phyloP scores from a whole-genome alignment of 768 basidiomycete species.

The Pulveroboletus sp. region DNA sequence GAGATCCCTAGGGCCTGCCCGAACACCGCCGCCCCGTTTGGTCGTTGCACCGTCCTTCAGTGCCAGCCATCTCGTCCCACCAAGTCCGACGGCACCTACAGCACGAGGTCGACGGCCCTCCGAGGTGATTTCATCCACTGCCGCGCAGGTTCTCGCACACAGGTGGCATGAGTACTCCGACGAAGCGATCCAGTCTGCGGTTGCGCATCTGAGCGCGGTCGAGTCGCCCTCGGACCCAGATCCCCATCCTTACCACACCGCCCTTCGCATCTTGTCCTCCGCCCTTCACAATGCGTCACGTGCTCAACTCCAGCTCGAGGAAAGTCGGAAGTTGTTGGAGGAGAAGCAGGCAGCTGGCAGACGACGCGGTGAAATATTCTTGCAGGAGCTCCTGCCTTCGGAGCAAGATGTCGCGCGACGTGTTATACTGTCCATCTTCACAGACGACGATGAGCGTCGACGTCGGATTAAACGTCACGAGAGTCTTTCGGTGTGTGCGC shows the following conservation, averaged over 20 bases:
- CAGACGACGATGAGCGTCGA: constrained; percentile 38
- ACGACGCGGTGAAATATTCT: constrained; percentile 47
- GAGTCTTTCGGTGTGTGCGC: constrained; percentile 51
- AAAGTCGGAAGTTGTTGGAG: constrained; percentile 43
- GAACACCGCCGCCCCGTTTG: constrained; percentile 30
- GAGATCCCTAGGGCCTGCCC: constrained; percentile 25
- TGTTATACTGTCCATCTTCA: constrained; percentile 63
- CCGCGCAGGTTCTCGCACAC: constrained; percentile 53
- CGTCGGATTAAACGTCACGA: constrained; percentile 52
- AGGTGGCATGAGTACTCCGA: constrained; percentile 79
- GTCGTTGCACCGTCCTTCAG: constrained; percentile 40
- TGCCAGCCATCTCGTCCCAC: constrained; percentile 28
- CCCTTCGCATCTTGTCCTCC: constrained; percentile 64
- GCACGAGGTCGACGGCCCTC: constrained; percentile 8
- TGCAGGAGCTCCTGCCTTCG: constrained; percentile 52
- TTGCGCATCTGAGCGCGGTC: constrained; percentile 44
- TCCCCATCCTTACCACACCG: constrained; percentile 58
- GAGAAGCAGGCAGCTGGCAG: constrained; percentile 58
- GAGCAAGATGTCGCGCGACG: constrained; percentile 66
- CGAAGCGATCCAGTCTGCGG: constrained; percentile 61
- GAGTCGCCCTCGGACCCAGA: constrained; percentile 45
- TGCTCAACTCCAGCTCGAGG: constrained; percentile 60
- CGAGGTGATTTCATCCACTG: constrained; percentile 22
- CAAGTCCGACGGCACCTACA: constrained; percentile 28
- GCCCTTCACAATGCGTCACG: constrained; percentile 56